Evolutionary conservation across 2,329 filamentous ascomycete species (phyloP).

Genomic region (Aaosphaeria arxii): DNA sequence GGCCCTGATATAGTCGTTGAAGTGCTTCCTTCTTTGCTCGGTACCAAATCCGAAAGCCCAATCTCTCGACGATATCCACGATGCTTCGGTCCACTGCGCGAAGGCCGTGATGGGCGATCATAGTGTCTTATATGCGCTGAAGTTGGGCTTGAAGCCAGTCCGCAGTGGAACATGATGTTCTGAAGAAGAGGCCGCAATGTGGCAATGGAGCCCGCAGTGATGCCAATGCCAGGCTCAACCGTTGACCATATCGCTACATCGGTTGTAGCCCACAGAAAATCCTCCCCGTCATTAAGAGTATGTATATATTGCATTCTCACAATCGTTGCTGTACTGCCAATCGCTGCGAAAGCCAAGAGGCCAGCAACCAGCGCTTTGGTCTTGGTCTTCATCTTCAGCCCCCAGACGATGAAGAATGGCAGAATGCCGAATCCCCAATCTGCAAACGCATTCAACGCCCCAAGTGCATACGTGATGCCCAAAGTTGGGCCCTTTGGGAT

Average conservation of each 20-base stretch:
- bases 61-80: not conserved
- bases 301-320: slow-evolving; percentile 46
- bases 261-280: slow-evolving; percentile 42
- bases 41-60: slow-evolving; percentile 6
- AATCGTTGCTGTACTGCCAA: slow-evolving; percentile 52
- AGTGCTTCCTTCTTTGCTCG: slow-evolving; percentile 3
- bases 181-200: slow-evolving; percentile 50
- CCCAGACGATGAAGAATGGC: slow-evolving; percentile 52
- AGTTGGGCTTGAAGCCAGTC: slow-evolving; percentile 12
- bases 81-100: slow-evolving; percentile 1
- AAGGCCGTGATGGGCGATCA: not conserved
- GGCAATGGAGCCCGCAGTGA: slow-evolving; percentile 47
- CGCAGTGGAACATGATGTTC: slow-evolving; percentile 16
- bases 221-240: slow-evolving; percentile 35
- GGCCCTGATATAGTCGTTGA: slow-evolving; percentile 4
- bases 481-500: slow-evolving; percentile 47
- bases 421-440: slow-evolving; percentile 34
- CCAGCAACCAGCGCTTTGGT: slow-evolving; percentile 53
- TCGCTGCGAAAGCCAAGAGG: slow-evolving; percentile 49
- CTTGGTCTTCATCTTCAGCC: slow-evolving; percentile 52
- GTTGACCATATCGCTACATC: slow-evolving; percentile 41
- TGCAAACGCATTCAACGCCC: slow-evolving; percentile 24
- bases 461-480: slow-evolving; percentile 45
- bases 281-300: slow-evolving; percentile 37
- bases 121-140: not conserved